These are phyloP conservation scores for Begonia fuchsioides DNA, from an alignment of 306 rosid genomes.

Conservation along the genomic window DNA sequence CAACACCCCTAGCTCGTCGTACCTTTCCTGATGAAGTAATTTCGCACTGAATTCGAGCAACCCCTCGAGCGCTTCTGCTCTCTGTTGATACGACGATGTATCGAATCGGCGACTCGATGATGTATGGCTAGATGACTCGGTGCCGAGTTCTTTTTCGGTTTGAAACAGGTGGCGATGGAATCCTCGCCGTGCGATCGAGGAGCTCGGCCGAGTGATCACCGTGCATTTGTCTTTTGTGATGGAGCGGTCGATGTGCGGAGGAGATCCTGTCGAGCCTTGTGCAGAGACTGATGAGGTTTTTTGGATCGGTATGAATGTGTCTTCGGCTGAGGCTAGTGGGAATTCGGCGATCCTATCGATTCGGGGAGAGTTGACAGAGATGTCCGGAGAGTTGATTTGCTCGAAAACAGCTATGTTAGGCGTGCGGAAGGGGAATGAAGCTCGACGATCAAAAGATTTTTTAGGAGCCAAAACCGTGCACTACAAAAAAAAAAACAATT, in stretches of 20 bases:
- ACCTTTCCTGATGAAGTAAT: conserved; percentile 70
- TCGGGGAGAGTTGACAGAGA: conserved; percentile 90
- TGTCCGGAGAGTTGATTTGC: conserved; percentile 51
- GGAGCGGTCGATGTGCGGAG: conserved; percentile 34
- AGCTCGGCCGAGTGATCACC: conserved; percentile 36
- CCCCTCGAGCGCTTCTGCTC: conserved; percentile 99
- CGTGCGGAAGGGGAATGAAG: conserved; percentile 63
- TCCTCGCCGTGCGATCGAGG: conserved; percentile 49
- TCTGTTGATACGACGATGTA: conserved; percentile 62
- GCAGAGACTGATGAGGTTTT: conserved; percentile 28
- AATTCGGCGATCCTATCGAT: conserved; percentile 95
- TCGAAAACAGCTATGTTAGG: conserved; percentile 31
- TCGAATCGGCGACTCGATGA: conserved; percentile 68
- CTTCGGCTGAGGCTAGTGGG: conserved; percentile 67
- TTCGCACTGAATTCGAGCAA: conserved; percentile 96
- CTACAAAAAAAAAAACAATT: conserved; percentile 25
- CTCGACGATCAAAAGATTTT: conserved; percentile 46
- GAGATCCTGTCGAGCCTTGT: conserved; percentile 46
- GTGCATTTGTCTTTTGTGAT: conserved; percentile 90
- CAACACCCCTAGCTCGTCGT: conserved; percentile 92
- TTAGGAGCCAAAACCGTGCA: conserved; percentile 31
- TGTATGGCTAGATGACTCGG: conserved; percentile 67
- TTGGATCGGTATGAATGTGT: conserved; percentile 27
- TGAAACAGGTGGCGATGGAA: conserved; percentile 40
- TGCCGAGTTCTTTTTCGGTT: conserved; percentile 31